phyloP scores from a whole-genome alignment of 805 yeast genomes.

The Kodamaea hsintzibuensis region DNA sequence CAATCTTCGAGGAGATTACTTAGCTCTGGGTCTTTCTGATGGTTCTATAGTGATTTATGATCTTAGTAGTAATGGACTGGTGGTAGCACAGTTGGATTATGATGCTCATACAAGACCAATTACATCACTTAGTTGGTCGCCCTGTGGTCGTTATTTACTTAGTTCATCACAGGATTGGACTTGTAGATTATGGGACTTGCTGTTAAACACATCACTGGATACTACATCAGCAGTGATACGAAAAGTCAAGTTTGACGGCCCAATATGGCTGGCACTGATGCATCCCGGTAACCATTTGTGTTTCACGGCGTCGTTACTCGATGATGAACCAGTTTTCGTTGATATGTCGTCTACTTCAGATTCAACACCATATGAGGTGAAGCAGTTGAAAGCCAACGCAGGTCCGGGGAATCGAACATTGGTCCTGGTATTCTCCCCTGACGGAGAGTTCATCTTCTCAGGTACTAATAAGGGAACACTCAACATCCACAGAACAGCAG shows the following conservation, averaged over 20 bases:
- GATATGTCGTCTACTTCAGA: slow-evolving; percentile 26
- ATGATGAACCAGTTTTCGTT: slow-evolving; percentile 58
- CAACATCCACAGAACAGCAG: slow-evolving; percentile 44
- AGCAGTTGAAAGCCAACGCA: slow-evolving; percentile 14
- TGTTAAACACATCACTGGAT: slow-evolving; percentile 21
- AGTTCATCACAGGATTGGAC: slow-evolving; percentile 82
- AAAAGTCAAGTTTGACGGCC: slow-evolving; percentile 58
- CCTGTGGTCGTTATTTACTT: slow-evolving; percentile 66
- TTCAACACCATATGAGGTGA: neutral
- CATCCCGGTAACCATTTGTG: slow-evolving; percentile 48
- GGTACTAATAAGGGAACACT: slow-evolving; percentile 86
- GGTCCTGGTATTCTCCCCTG: slow-evolving; percentile 50
- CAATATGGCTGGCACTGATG: slow-evolving; percentile 69
- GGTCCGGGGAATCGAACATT: slow-evolving; percentile 37
- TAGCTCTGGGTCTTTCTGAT: slow-evolving; percentile 76
- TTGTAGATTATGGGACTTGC: slow-evolving; percentile 77
- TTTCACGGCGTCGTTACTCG: slow-evolving; percentile 66
- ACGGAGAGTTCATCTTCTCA: slow-evolving; percentile 57
- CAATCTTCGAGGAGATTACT: slow-evolving; percentile 76
- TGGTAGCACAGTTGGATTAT: slow-evolving; percentile 50
- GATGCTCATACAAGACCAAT: slow-evolving; percentile 70
- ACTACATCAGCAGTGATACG: slow-evolving; percentile 35
- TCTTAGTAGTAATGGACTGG: slow-evolving; percentile 59
- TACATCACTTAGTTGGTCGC: slow-evolving; percentile 75
- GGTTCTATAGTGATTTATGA: slow-evolving; percentile 78